Conservation (phyloP, 2,329 filamentous ascomycete genomes). For the Xylariaceae sp. region DNA sequence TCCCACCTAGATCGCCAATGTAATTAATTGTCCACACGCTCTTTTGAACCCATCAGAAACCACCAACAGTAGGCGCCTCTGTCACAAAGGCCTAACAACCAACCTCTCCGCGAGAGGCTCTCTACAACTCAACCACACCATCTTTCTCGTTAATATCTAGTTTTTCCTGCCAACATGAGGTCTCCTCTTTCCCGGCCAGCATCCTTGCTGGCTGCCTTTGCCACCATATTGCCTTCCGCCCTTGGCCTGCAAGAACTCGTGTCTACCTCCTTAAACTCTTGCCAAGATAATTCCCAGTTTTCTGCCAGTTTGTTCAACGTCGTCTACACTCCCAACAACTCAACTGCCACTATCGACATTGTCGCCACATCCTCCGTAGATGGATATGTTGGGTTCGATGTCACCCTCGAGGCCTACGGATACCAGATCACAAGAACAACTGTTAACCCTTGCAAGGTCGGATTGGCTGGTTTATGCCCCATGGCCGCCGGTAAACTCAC, state of each 20-base stretch:
- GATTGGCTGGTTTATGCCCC: slow-evolving; percentile 76
- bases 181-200: slow-evolving; percentile 43
- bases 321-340: slow-evolving; percentile 71
- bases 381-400: slow-evolving; percentile 74
- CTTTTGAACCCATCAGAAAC: slow-evolving; percentile 13
- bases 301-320: slow-evolving; percentile 87
- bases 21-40: slow-evolving; percentile 20
- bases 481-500: slow-evolving; percentile 83
- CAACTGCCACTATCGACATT: slow-evolving; percentile 68
- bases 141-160: slow-evolving; percentile 6
- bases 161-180: slow-evolving; percentile 39
- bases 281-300: slow-evolving; percentile 80
- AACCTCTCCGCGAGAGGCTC: slow-evolving; percentile 11
- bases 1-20: slow-evolving; percentile 12
- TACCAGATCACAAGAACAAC: slow-evolving; percentile 64
- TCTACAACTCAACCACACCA: slow-evolving; percentile 10
- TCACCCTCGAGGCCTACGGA: slow-evolving; percentile 78
- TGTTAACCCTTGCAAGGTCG: slow-evolving; percentile 70
- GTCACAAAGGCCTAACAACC: slow-evolving; percentile 11
- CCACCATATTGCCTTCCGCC: slow-evolving; percentile 43
- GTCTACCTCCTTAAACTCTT: slow-evolving; percentile 80
- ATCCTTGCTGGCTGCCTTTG: slow-evolving; percentile 43
- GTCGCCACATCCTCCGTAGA: slow-evolving; percentile 77
- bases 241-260: slow-evolving; percentile 64
- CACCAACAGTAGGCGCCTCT: slow-evolving; percentile 17